Base-by-base conservation (phyloP, 2,329 filamentous ascomycete genomes). In the Fusarium bulbicola region DNA sequence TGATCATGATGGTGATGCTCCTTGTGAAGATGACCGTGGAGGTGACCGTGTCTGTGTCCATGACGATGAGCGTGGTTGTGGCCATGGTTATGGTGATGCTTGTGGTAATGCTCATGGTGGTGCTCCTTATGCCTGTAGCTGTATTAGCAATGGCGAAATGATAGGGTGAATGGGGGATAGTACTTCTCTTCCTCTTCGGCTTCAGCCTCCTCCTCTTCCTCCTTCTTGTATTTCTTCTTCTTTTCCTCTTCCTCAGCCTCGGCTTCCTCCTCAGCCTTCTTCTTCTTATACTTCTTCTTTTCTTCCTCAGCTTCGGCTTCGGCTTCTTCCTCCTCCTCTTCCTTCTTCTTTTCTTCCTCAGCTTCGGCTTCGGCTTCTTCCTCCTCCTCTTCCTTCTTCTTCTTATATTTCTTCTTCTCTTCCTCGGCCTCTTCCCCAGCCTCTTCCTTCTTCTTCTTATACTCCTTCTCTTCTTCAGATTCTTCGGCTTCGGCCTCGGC, bases 201-300 rank as follows among this genome's bases (percentile, higher is more conserved):
- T 16, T 63, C 60, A 16, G 20, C 24, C 13, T 69, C 63, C 14
- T 54, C 47, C n/a, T 64, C 56, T 7, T 50, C 42, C 4, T 68
- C 42, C 18, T 68, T 34, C 28, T 70, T 32, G n/a, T 66, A n/a
- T 30, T 68, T 49, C 58, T 50, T 42, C 28, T 68, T 52, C 13
- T 62, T 28, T 20, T 66, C 28, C 21, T 49, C 11, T 21, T 67
- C 50, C 11, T 63, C 37, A 7, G 30, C 47, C 6, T 58, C 30
- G 8, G 34, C 24, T 10, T 43, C 40, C 6, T 62, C 24, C 7
- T 40, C 21, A 20, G 68, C 13, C 39, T 67, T 28, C 20, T 68
- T 53, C 18, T 68, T 36, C 26, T 68, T 28, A 21, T 69, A 20
- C 11, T n/a, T n/a, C n/a, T n/a, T n/a, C n/a, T n/a, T n/a, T n/a